Base-by-base conservation (phyloP, 371 early-diverging fungal species). In the Mucor indicus region DNA sequence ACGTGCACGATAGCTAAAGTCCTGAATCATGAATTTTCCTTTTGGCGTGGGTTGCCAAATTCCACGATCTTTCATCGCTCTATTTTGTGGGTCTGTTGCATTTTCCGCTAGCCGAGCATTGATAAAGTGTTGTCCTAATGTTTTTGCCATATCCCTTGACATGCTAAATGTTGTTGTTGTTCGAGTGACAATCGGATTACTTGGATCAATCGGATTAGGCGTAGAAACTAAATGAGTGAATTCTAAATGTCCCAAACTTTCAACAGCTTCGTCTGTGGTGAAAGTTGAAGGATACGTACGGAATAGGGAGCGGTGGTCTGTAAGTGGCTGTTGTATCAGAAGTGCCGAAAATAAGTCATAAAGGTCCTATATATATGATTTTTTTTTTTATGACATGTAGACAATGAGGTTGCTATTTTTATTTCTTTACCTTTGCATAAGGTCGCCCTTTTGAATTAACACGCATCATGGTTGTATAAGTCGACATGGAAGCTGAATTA, bases 211-310 rank as follows among this genome's bases (percentile, higher is more conserved):
- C 0, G 77, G 73, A 41, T 79, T 81, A 0, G 75, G 67, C 1
- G 63, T 73, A 0, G 73, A 77, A 27, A 77, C 64, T 19, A 80
- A 58, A 44, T 79, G 78, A 4, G 77, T 69, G 13, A 78, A 74
- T 55, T 77, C 69, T 3, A 83, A 62, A 13, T 69, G 59, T 4
- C 72, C 62, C 2, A 83, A 50, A 36, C 64, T 70, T 24, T 62
- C 49, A 1, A 77, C 69, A 11, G 80, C 83, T 50, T 76, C 81
- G 36, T 83, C 83, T 8, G 81, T 78, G 0, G 75, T 79, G 38
- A 80, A 79, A 12, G 74, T 77, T 31, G 62, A 67, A 4, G 77
- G 69, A 44, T 83, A 80, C n/a, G 50, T 71, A 21, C 69, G 69
- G 57, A 79, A 78, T 31, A 77, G 38, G 2, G 69, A 65, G 19